phyloP scores from a whole-genome alignment of 805 yeast species.

The Blastobotrys terrestris region DNA sequence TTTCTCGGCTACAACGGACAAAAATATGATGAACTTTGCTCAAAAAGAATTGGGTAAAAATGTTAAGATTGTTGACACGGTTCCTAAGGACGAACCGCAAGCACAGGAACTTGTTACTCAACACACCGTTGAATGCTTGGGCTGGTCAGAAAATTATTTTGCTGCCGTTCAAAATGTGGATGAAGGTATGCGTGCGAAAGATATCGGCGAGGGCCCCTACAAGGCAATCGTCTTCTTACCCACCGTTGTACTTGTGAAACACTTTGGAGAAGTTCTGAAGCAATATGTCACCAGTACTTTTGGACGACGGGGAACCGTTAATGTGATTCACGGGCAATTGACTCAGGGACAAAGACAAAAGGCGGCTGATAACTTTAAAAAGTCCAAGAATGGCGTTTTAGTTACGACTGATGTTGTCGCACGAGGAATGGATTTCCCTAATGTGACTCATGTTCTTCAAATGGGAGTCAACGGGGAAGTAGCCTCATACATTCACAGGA shows the following conservation, averaged over 20 bases:
- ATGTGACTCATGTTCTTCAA: conserved; percentile 80
- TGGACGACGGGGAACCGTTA: conserved; percentile 7
- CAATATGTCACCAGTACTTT: not conserved
- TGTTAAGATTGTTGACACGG: conserved; percentile 54
- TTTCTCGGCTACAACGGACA: conserved; percentile 84
- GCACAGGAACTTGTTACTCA: conserved; percentile 75
- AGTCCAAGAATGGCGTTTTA: conserved; percentile 46
- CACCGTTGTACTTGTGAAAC: conserved; percentile 63
- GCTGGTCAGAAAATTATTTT: conserved; percentile 51
- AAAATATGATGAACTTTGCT: conserved; percentile 62
- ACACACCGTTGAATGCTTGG: conserved; percentile 47
- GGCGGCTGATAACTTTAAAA: conserved; percentile 49
- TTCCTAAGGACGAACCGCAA: conserved; percentile 65
- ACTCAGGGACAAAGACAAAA: conserved; percentile 63
- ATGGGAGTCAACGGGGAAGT: conserved; percentile 67
- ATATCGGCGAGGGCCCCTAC: conserved; percentile 34
- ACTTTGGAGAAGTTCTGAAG: conserved; percentile 40
- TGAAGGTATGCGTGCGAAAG: conserved; percentile 30
- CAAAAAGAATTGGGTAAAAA: conserved; percentile 35
- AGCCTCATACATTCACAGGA: conserved; percentile 83
- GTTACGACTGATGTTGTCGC: conserved; percentile 92
- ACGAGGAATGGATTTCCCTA: conserved; percentile 93
- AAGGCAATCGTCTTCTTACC: conserved; percentile 83
- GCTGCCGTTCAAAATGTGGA: conserved; percentile 47
- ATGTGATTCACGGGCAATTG: conserved; percentile 62